Evolutionary conservation across 2,329 filamentous ascomycete species (phyloP), one percentile per base, ranked within the genome.

Genomic region (Ascochyta fabae): DNA sequence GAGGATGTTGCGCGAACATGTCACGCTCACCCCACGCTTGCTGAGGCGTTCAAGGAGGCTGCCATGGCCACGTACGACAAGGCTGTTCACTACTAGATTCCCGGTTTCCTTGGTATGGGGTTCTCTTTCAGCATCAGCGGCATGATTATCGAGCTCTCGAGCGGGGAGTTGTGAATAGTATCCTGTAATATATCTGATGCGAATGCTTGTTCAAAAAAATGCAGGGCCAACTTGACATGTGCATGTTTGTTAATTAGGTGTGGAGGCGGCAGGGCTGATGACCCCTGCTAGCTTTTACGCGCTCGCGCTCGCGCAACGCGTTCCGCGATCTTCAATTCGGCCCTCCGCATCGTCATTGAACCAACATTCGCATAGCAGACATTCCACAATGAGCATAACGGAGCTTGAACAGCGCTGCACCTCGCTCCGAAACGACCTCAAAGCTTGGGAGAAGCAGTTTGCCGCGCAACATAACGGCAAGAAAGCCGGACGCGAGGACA

Each of bases 21-120:
- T 80, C 95, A 99, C 80, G 95, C 95, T 52, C 95, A 99, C 81
- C 95, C 95, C 53, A 97, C 93, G 47, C 84, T 99, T 58, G 88
- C 94, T 23, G 95, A 99, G 83, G 95, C 95, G 40, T 98, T 99
- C 86, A 99, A 99, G 85, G 95, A 99, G 86, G 95, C 95, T 72
- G 95, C 95, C 68, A 98, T 99, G 95, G 91, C 92, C 60, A 97
- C 94, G 46, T 92, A 96, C 82, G 86, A 88, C 72, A 95, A 96
- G 84, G 89, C 95, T 65, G 96, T 99, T 77, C 95, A 99, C 83
- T 96, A 90, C 80, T 99, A 75, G 69, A 66, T 69, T 67, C 65
- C 58, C 54, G 46, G 56, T 64, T 67, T 58, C 34, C 40, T 66
- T 65, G 56, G 58, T 61, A 61, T 59, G 53, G 56, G 60, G 64